Conservation (phyloP, 805 yeast species). For the Kluyveromyces aestuarii region DNA sequence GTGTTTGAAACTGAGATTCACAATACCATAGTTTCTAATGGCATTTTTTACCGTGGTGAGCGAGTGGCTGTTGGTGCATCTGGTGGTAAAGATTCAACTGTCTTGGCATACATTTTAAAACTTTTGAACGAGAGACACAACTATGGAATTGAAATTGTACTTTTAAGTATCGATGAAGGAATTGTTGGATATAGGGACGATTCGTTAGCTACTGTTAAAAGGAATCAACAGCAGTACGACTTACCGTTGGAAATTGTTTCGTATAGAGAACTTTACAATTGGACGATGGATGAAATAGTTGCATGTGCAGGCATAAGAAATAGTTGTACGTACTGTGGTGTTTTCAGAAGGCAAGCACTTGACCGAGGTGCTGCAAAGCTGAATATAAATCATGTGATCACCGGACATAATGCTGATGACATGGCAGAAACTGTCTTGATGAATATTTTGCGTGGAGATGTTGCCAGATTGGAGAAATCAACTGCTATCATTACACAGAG, state of each 20-base stretch:
- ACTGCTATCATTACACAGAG: conserved; percentile 78
- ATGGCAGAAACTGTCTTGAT: conserved; percentile 97
- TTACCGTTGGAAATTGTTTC: conserved; percentile 75
- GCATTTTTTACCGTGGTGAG: conserved; percentile 73
- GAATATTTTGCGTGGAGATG: conserved; percentile 94
- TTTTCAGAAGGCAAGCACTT: conserved; percentile 87
- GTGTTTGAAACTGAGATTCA: conserved; percentile 96
- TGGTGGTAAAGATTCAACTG: conserved; percentile 98
- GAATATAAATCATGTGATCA: conserved; percentile 82
- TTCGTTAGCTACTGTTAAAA: conserved; percentile 89
- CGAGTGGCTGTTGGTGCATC: conserved; percentile 95
- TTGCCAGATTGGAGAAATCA: conserved; percentile 82
- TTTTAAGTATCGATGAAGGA: conserved; percentile 91
- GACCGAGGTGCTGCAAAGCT: conserved; percentile 91
- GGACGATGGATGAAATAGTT: conserved; percentile 99
- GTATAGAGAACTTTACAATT: conserved; percentile 80
- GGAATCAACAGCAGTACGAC: conserved; percentile 81
- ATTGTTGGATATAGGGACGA: conserved; percentile 96
- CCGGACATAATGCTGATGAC: conserved; percentile 99
- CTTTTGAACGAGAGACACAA: conserved; percentile 79
- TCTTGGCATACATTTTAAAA: conserved; percentile 79
- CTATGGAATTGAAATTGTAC: conserved; percentile 77
- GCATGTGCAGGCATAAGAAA: conserved; percentile 88
- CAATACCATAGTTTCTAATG: conserved; percentile 65
- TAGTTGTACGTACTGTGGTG: conserved; percentile 98